These are phyloP conservation scores for Ceratocystis colombiana DNA, from an alignment of 2,329 filamentous ascomycete genomes.

Conservation along the genomic window DNA sequence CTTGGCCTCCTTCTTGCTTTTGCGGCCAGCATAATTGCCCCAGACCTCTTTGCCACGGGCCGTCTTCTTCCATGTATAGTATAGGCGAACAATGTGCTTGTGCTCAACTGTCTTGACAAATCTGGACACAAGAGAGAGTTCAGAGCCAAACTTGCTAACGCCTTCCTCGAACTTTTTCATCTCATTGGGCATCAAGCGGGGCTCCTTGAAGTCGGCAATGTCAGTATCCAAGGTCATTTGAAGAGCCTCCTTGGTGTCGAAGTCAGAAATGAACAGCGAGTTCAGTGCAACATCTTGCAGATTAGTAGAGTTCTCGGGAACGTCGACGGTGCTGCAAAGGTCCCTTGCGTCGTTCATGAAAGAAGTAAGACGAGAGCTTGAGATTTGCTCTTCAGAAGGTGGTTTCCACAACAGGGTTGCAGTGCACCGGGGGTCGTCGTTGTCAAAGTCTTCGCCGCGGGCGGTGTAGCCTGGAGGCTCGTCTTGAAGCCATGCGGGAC, in stretches of 20 bases:
- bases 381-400: constrained; percentile 44
- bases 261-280: constrained; percentile 60
- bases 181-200: constrained; percentile 66
- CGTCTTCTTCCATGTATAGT: constrained; percentile 98
- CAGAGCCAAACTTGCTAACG: constrained; percentile 81
- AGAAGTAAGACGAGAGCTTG: constrained; percentile 54
- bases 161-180: constrained; percentile 86
- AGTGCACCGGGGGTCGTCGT: constrained; percentile 64
- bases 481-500: constrained; percentile 89
- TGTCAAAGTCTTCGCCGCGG: constrained; percentile 66
- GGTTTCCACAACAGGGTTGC: constrained; percentile 71
- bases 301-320: constrained; percentile 71
- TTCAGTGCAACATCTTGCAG: constrained; percentile 74
- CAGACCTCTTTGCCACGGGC: constrained; percentile 75
- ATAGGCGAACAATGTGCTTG: constrained; percentile 71
- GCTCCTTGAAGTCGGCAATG: constrained; percentile 69
- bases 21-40: constrained; percentile 77
- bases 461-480: constrained; percentile 76
- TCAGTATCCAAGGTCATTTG: constrained; percentile 58
- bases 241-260: constrained; percentile 60
- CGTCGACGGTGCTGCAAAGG: constrained; percentile 55
- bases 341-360: constrained; percentile 64
- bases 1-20: constrained; percentile 78
- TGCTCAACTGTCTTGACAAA: constrained; percentile 76
- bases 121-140: constrained; percentile 70